These are phyloP conservation scores for Mortierella sp. DNA, from an alignment of 371 early-diverging fungal species.

Conservation along the genomic window DNA sequence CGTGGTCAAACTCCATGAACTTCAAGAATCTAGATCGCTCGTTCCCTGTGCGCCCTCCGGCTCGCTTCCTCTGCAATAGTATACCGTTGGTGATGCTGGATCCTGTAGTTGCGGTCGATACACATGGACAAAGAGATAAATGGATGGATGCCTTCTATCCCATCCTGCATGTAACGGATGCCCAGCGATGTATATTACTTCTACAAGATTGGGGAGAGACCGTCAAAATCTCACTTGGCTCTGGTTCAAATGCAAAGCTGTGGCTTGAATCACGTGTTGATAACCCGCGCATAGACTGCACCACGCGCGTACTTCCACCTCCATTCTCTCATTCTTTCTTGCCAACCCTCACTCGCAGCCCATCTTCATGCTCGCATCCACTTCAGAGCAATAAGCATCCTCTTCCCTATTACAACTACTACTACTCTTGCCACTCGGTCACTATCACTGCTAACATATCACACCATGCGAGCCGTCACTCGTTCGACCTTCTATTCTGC, in stretches of 20 bases:
- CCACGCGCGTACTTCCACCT: too few species aligned
- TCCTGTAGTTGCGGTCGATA: too few species aligned
- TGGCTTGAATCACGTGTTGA: conserved; percentile 20
- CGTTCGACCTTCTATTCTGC: background rate
- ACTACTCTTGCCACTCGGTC: background rate
- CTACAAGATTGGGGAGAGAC: conserved; percentile 29
- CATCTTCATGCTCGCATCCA: background rate
- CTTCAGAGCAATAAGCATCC: background rate
- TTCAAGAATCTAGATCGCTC: too few species aligned
- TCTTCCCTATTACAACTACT: background rate
- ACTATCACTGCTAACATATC: background rate
- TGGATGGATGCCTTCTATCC: conserved; percentile 10
- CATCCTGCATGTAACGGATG: background rate
- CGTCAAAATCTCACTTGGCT: conserved; percentile 17
- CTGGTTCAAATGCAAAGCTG: conserved; percentile 11
- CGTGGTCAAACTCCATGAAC: too few species aligned
- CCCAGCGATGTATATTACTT: conserved; percentile 10
- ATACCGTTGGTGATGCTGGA: background rate
- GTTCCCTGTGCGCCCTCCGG: too few species aligned
- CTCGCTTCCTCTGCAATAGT: too few species aligned
- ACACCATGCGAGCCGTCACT: background rate
- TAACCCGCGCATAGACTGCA: too few species aligned
- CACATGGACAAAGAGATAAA: too few species aligned
- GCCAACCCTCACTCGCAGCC: background rate
- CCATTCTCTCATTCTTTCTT: background rate